Evolutionary conservation across 805 yeast genomes (phyloP).

Genomic region (Candida nanaspora): DNA sequence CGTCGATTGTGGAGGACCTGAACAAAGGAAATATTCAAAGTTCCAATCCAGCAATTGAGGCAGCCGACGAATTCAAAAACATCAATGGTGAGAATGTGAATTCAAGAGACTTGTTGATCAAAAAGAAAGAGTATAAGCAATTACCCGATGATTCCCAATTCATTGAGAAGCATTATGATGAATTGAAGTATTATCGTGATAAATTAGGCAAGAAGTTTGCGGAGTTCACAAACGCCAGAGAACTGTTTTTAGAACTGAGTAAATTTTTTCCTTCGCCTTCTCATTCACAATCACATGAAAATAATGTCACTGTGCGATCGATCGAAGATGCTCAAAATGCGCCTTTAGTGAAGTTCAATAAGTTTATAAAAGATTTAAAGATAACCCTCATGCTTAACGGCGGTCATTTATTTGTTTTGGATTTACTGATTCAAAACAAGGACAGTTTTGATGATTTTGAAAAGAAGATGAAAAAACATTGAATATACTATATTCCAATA

Average conservation of each 20-base stretch:
- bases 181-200: slow-evolving; percentile 27
- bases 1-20: slow-evolving; percentile 13
- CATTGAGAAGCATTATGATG: slow-evolving; percentile 42
- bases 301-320: not conserved
- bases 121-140: slow-evolving; percentile 30
- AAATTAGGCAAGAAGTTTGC: slow-evolving; percentile 26
- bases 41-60: slow-evolving; percentile 17
- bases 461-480: slow-evolving; percentile 11
- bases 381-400: slow-evolving; percentile 44
- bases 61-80: slow-evolving; percentile 15
- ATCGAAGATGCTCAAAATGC: slow-evolving; percentile 4
- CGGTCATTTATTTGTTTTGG: slow-evolving; percentile 52
- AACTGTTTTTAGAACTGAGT: slow-evolving; percentile 32
- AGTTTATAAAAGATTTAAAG: slow-evolving; percentile 34
- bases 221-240: slow-evolving; percentile 32
- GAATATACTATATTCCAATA: not conserved
- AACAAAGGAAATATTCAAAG: not conserved
- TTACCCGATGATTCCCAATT: slow-evolving; percentile 48
- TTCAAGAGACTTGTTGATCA: slow-evolving; percentile 7
- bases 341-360: slow-evolving; percentile 17
- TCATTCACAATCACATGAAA: slow-evolving; percentile 10
- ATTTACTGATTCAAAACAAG: slow-evolving; percentile 45
- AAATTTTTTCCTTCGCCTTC: slow-evolving; percentile 15
- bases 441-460: slow-evolving; percentile 38
- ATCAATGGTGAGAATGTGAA: slow-evolving; percentile 5